Conservation (phyloP, 352 stramenopile genomes). For the Phytopythium ostracodes region DNA sequence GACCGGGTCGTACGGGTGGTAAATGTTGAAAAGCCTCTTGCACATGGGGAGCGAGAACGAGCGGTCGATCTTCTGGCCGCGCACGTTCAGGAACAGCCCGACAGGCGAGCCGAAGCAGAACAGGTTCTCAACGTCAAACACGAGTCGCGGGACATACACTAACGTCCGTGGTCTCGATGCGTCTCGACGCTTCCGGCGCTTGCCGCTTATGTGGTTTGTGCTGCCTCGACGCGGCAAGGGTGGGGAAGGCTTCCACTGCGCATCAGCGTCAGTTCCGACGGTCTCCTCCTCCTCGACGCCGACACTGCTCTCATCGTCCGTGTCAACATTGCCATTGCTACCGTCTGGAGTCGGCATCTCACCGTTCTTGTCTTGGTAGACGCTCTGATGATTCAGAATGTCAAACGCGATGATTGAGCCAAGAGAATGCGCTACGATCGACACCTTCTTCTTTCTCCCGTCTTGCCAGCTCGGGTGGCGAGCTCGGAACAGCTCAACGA, state of each 20-base stretch:
- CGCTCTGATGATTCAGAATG: slow-evolving; percentile 75
- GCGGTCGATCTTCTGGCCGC: slow-evolving; percentile 70
- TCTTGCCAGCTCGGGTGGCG: slow-evolving; percentile 47
- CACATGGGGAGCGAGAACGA: slow-evolving; percentile 80
- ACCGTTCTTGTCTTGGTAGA: slow-evolving; percentile 17
- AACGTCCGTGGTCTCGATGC: slow-evolving; percentile 5
- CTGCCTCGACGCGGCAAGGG: slow-evolving; percentile 9
- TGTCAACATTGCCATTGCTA: slow-evolving; percentile 17
- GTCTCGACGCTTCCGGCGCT: slow-evolving; percentile 17
- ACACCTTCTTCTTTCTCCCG: slow-evolving; percentile 70
- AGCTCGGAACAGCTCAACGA: slow-evolving; percentile 72
- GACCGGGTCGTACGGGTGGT: slow-evolving; percentile 93
- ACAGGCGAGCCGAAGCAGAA: slow-evolving; percentile 91
- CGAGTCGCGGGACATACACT: slow-evolving; percentile 51
- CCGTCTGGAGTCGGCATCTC: slow-evolving; percentile 26
- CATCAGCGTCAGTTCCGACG: slow-evolving; percentile 6
- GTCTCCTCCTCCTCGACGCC: slow-evolving; percentile 27
- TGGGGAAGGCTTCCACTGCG: slow-evolving; percentile 6
- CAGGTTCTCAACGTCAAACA: slow-evolving; percentile 80
- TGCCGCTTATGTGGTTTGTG: slow-evolving; percentile 15
- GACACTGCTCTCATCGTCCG: slow-evolving; percentile 31
- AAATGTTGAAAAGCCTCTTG: slow-evolving; percentile 92
- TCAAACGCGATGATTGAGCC: slow-evolving; percentile 92
- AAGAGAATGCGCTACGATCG: slow-evolving; percentile 85
- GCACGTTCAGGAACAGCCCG: slow-evolving; percentile 90